Evolutionary conservation across 768 basidiomycete genomes (phyloP), one percentile per base, ranked within the genome.

Genomic region (Serpula lacrymans): DNA sequence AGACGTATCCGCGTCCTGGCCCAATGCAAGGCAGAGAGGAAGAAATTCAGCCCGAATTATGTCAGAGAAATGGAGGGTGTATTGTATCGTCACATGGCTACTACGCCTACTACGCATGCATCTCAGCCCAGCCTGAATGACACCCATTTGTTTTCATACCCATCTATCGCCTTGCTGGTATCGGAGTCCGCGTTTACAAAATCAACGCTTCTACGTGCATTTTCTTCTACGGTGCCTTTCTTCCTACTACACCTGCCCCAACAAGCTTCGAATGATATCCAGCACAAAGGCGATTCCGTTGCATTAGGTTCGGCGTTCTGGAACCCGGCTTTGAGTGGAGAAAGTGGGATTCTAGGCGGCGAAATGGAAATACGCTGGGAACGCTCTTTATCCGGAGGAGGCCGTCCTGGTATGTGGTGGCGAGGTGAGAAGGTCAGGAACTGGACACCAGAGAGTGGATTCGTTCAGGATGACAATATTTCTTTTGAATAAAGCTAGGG

Each of bases 41-140:
- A 80, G 62, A 86, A 84, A 56, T 60, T 82, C 26, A 75, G 87
- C 3, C 90, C 92, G 2, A 80, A 80, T 18, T 84, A 83, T 50
- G 76, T 96, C 0, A 79, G 93, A 23, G 93, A 96, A 57, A 71
- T 94, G 65, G 93, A 96, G 56, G 93, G 93, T n/a, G 92, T 93
- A 10, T 62, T 84, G 39, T 71, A 74, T 51, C 72, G 77, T 7
- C 72, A 78, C 51, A 55, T 67, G 42, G 50, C 45, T 1, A 14
- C 48, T 24, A 18, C 20, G 38, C 5, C 29, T 29, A n/a, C 22
- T 31, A 5, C 21, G 11, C 14, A 31, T 25, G 34, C 41, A 26
- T 16, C 12, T 29, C 35, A n/a, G n/a, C n/a, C n/a, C n/a, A n/a
- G n/a, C n/a, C 11, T n/a, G 5, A 43, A 49, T 38, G 47, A 40